These are phyloP conservation scores for Bolboschoenus planiculmis DNA, from an alignment of 176 grass and related monocot genomes.

Conservation along the genomic window DNA sequence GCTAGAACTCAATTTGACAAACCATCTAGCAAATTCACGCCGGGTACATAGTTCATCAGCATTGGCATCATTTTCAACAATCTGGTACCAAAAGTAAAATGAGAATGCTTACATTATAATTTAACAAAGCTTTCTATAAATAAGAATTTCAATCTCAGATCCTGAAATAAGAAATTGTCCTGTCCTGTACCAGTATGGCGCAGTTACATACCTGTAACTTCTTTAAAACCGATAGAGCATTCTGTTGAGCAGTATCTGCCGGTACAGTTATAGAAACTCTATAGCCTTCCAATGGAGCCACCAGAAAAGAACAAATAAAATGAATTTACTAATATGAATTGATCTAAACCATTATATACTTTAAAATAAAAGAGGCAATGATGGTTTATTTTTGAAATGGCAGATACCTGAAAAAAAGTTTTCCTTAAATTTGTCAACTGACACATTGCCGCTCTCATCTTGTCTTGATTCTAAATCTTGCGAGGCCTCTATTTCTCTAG, in stretches of 20 bases:
- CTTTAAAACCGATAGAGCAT: slow-evolving; percentile 79
- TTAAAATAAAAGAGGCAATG: neutral
- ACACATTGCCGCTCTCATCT: slow-evolving; percentile 25
- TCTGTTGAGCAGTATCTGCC: slow-evolving; percentile 58
- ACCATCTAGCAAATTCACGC: slow-evolving; percentile 93
- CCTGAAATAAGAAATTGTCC: neutral
- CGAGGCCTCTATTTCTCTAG: slow-evolving; percentile 17
- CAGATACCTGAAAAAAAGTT: slow-evolving; percentile 21
- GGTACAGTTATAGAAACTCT: slow-evolving; percentile 37
- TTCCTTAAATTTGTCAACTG: slow-evolving; percentile 23
- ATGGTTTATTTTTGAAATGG: neutral
- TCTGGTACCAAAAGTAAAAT: slow-evolving; percentile 32
- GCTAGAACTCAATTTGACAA: slow-evolving; percentile 62
- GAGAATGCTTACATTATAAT: slow-evolving; percentile 5
- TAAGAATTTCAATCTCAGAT: neutral
- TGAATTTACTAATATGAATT: slow-evolving; percentile 8
- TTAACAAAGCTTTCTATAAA: slow-evolving; percentile 3
- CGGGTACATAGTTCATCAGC: slow-evolving; percentile 65
- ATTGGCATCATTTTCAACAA: slow-evolving; percentile 71
- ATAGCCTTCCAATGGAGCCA: slow-evolving; percentile 3
- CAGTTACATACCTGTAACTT: slow-evolving; percentile 57
- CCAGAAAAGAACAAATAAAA: slow-evolving; percentile 4
- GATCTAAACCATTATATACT: neutral
- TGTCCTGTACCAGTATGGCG: neutral
- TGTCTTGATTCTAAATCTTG: slow-evolving; percentile 20